Conservation (phyloP, 176 grass and related monocot species). For the Alopecurus myosuroides region DNA sequence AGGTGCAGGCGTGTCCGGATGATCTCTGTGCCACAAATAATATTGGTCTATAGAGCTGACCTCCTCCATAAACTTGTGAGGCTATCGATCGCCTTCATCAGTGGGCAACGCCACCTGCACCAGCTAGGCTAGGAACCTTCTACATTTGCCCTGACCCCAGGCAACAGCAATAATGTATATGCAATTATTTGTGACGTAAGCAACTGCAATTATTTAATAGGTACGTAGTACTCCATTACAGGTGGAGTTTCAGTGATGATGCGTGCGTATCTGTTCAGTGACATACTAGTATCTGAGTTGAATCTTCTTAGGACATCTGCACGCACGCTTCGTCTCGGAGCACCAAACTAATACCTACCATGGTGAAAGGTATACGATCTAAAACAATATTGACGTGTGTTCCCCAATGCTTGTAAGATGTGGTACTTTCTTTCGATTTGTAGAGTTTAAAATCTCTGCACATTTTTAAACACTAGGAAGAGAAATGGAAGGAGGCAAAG, state of each 20-base stretch:
- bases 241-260: background rate
- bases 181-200: too few species aligned
- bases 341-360: background rate
- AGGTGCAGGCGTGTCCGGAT: background rate
- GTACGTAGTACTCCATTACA: background rate
- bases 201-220: background rate
- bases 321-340: background rate
- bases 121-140: background rate
- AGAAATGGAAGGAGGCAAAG: too few species aligned
- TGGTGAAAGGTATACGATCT: too few species aligned
- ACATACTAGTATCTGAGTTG: background rate
- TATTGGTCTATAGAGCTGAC: slow-evolving; percentile 19
- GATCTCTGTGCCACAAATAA: slow-evolving; percentile 5
- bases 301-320: background rate
- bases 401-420: too few species aligned
- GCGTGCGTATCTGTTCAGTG: slow-evolving; percentile 4
- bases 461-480: too few species aligned
- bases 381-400: too few species aligned
- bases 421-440: too few species aligned
- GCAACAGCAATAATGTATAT: slow-evolving; percentile 27
- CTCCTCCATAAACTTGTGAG: slow-evolving; percentile 10
- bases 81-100: background rate
- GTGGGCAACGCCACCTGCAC: background rate
- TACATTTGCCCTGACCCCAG: slow-evolving; percentile 16
- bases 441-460: too few species aligned